phyloP scores from a whole-genome alignment of 73 alveolate genomes.

The Durusdinium trenchii region DNA sequence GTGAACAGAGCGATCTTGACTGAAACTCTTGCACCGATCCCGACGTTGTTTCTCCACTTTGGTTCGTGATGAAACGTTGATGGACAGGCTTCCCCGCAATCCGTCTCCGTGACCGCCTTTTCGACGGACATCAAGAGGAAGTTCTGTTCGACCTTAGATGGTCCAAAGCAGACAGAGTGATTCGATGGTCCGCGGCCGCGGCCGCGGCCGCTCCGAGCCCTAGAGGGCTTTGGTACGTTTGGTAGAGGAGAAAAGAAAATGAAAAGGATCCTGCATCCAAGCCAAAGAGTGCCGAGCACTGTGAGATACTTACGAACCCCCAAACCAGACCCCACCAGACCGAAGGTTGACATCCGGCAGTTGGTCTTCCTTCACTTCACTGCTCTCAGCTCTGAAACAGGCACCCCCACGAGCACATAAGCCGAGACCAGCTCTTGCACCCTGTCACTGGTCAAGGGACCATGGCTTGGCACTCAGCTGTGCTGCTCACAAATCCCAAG shows the following conservation, averaged over 20 bases:
- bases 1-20: too few relatives aligned
- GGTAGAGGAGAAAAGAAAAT: background rate
- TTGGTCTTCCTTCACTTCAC: background rate
- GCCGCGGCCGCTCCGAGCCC: background rate
- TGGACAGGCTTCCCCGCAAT: slow-evolving; percentile 34
- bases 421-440: slow-evolving; percentile 65
- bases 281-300: background rate
- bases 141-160: slow-evolving; percentile 58
- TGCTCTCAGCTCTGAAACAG: background rate
- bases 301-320: background rate
- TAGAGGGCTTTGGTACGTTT: background rate
- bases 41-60: too few relatives aligned
- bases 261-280: background rate
- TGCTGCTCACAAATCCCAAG: too few relatives aligned
- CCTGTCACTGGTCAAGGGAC: background rate
- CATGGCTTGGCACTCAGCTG: too few relatives aligned
- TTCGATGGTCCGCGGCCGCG: background rate
- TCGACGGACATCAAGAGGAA: slow-evolving; percentile 88
- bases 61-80: too few relatives aligned
- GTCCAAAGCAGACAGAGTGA: background rate
- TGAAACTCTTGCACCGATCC: too few relatives aligned
- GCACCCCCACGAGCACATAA: slow-evolving; percentile 27
- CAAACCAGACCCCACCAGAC: too few relatives aligned
- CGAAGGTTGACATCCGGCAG: too few relatives aligned
- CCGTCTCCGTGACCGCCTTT: slow-evolving; percentile 86